Evolutionary conservation across 805 yeast genomes (phyloP).

Genomic region (Ogataea wickerhamii): DNA sequence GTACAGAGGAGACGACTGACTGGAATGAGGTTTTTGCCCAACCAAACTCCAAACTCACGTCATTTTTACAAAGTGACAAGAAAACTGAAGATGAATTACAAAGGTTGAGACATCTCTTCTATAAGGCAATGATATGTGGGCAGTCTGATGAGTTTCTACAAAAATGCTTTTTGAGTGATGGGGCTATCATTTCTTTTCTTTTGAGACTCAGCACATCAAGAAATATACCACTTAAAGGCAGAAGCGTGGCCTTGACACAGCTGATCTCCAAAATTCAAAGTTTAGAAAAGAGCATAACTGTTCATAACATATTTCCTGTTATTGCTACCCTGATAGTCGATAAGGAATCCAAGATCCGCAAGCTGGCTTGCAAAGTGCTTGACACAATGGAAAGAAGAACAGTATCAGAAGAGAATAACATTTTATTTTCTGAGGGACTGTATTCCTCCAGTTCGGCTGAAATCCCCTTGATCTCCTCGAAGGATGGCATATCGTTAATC

Average conservation of each 20-base stretch:
- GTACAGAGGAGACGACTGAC: constrained; percentile 18
- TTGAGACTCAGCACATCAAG: constrained; percentile 55
- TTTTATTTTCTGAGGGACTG: constrained; percentile 51
- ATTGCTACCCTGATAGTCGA: constrained; percentile 53
- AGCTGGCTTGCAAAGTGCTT: constrained; percentile 37
- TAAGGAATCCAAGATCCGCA: constrained; percentile 48
- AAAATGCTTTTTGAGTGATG: constrained; percentile 14
- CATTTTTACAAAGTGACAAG: constrained; percentile 35
- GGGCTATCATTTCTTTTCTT: constrained; percentile 51
- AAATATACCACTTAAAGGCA: constrained; percentile 54
- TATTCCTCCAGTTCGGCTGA: constrained; percentile 47
- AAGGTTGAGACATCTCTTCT: constrained; percentile 39
- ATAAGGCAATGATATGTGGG: constrained; percentile 37
- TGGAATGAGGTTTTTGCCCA: constrained; percentile 11
- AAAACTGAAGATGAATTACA: constrained; percentile 39
- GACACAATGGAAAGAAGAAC: constrained; percentile 37
- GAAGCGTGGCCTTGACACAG: constrained; percentile 46
- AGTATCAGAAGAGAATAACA: constrained; percentile 31
- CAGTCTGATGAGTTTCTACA: constrained; percentile 18
- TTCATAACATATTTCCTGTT: constrained; percentile 58
- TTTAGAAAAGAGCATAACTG: constrained; percentile 30
- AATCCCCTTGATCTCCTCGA: constrained; percentile 58
- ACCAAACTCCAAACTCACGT: constrained; percentile 17
- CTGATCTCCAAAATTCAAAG: constrained; percentile 37
- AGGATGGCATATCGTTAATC: constrained; percentile 53